A percentile compares a stretch with the other conserved stretches of the same genome.
Conservation (phyloP, 306 rosid genomes). For the Acacia crassicarpa region DNA sequence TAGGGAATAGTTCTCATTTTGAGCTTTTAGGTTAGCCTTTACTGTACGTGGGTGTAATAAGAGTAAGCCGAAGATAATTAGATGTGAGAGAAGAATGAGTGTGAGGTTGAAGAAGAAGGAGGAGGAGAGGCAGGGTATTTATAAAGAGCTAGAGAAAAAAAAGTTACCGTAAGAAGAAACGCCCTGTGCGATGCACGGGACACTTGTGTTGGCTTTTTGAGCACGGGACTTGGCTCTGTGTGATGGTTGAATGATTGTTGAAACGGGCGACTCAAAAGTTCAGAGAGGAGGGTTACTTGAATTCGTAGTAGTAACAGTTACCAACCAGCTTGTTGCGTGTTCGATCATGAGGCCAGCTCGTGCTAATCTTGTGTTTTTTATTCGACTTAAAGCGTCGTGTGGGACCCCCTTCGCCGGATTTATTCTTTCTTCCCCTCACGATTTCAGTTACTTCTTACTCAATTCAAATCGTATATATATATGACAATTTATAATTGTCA, state of each 20-base stretch:
- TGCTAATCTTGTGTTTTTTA: not conserved
- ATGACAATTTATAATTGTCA: not conserved
- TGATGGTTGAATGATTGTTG: constrained; percentile 30
- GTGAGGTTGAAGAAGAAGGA: not conserved
- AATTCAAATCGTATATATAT: not conserved
- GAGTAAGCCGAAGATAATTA: not conserved
- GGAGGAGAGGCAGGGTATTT: constrained; percentile 39
- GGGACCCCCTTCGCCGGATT: not conserved
- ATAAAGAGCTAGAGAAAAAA: constrained; percentile 26
- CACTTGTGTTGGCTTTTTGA: not conserved
- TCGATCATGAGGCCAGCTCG: not conserved
- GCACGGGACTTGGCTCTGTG: constrained; percentile 48
- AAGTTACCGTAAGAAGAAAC: not conserved
- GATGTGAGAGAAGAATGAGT: not conserved
- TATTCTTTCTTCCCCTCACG: not conserved
- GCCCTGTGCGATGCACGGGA: not conserved
- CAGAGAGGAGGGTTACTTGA: not conserved
- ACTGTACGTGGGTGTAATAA: not conserved
- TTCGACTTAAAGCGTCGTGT: constrained; percentile 2
- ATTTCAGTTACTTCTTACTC: not conserved
- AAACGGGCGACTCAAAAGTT: not conserved
- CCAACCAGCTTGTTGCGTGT: not conserved
- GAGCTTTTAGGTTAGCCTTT: not conserved
- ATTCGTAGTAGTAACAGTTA: not conserved
- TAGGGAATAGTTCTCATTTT: constrained; percentile 49